Base-by-base conservation (phyloP, 2,329 filamentous ascomycete species). In the Fusarium denticulatum region DNA sequence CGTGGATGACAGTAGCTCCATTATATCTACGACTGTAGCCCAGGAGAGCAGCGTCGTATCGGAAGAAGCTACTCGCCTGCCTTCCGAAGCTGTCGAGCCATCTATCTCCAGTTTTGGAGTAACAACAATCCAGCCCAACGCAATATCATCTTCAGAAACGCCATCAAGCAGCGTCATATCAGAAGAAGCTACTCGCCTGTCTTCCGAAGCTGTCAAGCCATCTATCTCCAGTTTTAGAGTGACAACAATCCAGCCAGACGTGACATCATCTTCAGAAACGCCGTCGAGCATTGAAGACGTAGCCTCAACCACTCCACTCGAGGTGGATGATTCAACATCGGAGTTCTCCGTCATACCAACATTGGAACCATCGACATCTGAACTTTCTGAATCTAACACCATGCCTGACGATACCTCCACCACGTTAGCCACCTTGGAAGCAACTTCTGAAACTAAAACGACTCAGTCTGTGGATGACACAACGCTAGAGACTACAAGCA, bases 1-100 rank as follows among this genome's bases (percentile, higher is more conserved):
- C 1, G 18, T 46, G 0, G 45, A 8, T 7, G 13, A 46, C 4
- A 0, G 3, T 3, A 26, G 18, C 1, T 26, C 43, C 8, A 20
- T 3, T 9, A 20, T 18, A 12, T 0, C 12, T 26, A 14, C 9
- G 0, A 3, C 3, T 2, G 6, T 0, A 14, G 14, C 5, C 3
- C 13, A 46, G 15, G 6, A 46, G 8, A 46, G 13, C 18, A 46
- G 6, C 13, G 6, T 20, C 4, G 18, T 8, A 6, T 28, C 26
- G 9, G 9, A 28, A 7, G 20, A 47, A 22, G 20, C 26, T 15
- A 7, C 6, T 0, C 5, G 9, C 13, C 6, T 22, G 2, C 15
- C 20, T 6, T 28, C 26, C 11, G 45, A 11, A 15, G 6, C 26
- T 1, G 5, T 22, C 13, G 3, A 28, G 13, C 9, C 9, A 22